Evolutionary conservation across 1,284 basidiomycete species (phyloP), one percentile per base, ranked within the genome.

Genomic region (Stygiomarasmius scandens): DNA sequence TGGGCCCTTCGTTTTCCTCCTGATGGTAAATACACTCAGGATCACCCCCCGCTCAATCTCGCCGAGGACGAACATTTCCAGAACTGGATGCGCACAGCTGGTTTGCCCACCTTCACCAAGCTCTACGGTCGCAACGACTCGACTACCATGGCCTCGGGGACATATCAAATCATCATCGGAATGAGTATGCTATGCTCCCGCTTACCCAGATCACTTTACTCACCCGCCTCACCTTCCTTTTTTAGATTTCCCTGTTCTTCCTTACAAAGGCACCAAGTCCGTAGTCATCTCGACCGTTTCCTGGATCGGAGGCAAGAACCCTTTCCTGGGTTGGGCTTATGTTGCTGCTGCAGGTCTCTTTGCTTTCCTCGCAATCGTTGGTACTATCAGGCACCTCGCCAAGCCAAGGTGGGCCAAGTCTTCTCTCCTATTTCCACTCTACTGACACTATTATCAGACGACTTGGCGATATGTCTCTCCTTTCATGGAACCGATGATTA

Each of bases 31-130:
- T 98, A 98, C 77, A 86, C 85, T 2, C 72, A 77, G 3, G 74
- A 76, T 9, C 85, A 79, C 57, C 80, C 80, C n/a, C 85, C 92
- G 34, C 96, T 94, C 11, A 79, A 98, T 68, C 79, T 98, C 32
- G 77, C 78, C 53, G 68, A 73, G 1, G 87, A 99, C 70, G 93
- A 99, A 73, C 96, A 95, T 69, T 98, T 99, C 79, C 95, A 98
- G 75, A 96, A 98, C 66, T 99, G 97, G 97, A 99, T 99, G 97
- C 87, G 96, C 60, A 96, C 95, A 1, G 94, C 97, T 1, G 96
- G 96, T 22, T 77, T 99, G 55, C 96, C 97, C 0, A 98, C 96
- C 1, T 99, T 99, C 76, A 88, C 94, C 45, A 98, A 98, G 75
- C 78, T 98, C 20, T 98, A 92, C 71, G 95, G 89, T 25, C 82